Conservation (phyloP, 176 grass and related monocot species). For the Oryza glumipatula region DNA sequence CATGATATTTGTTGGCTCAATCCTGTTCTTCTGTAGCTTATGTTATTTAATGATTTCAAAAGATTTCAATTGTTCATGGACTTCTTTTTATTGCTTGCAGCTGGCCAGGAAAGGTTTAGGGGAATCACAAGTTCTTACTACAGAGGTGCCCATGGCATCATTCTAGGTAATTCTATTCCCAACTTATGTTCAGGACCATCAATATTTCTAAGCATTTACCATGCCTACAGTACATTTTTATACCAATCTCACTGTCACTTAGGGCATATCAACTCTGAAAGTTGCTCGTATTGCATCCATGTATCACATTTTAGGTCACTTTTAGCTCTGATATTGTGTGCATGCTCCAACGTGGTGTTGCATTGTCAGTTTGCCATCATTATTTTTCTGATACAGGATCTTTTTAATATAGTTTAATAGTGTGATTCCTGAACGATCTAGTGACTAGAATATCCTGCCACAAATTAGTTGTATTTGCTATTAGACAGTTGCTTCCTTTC, state of each 20-base stretch:
- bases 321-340: not conserved
- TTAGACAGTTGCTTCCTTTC: not conserved
- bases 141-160: conserved; percentile 93
- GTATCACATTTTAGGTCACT: not conserved
- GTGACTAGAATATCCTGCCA: not conserved
- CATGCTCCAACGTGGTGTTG: not conserved
- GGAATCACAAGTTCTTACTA: conserved; percentile 97
- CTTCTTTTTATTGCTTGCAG: conserved; percentile 55
- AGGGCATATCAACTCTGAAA: not conserved
- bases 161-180: conserved; percentile 67
- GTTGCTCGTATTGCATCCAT: not conserved
- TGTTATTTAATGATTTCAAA: conserved; percentile 14
- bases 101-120: conserved; percentile 96
- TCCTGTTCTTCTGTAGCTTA: not conserved
- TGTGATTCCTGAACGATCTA: not conserved
- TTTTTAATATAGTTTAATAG: not conserved
- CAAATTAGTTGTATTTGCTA: not conserved
- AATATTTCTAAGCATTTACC: conserved; percentile 19
- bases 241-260: not conserved
- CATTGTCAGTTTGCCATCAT: not conserved
- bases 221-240: conserved; percentile 8
- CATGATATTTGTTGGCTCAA: not conserved
- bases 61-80: not conserved
- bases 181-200: not conserved
- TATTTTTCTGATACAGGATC: not conserved